Evolutionary conservation across 2,329 filamentous ascomycete genomes (phyloP), one percentile per base, ranked within the genome.

Genomic region (Lecanosticta acicola): DNA sequence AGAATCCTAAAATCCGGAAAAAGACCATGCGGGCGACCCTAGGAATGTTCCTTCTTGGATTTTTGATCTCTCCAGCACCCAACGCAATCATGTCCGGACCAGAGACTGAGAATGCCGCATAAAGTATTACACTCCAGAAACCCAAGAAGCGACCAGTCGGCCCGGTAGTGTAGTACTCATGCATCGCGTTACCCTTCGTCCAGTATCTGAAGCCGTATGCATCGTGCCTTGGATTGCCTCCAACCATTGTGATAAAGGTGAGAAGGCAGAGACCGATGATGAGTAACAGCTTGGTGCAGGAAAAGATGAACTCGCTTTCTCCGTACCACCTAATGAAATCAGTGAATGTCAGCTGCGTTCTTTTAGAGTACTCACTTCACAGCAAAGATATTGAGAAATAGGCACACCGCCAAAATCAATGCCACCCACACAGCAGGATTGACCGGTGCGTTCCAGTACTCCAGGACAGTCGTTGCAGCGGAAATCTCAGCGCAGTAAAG

Each of bases 51-150:
- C 47, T 41, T 16, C 52, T 47, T 14, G 52, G 52, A 19, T 49
- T 46, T 17, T 32, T 37, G 16, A 48, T 50, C 35, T 55, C 50
- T 14, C 49, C 52, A 13, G 50, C 48, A 5, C 45, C 48, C 13
- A 55, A 29, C 2, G 52, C 50, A 16, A 52, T 42, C 14, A 50
- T 39, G 7, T 50, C 48, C 14, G 47, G 43, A 3, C 43, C 47
- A 13, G 43, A 33, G 3, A 50, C 43, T 3, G 84, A 83, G 54
- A 88, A 88, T 3, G 83, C 84, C 1, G 84, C 84, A 21, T 80
- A 84, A 56, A 85, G 78, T 67, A 87, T 78, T 37, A 80, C 82
- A 7, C 76, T 77, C 44, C 47, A 50, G 60, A 70, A 68, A n/a
- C 66, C 68, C 42, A 64, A 59, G 43, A 70, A 70, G 32, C 61